Evolutionary conservation across 2,329 filamentous ascomycete species (phyloP).

Genomic region (Hortaea sp.): DNA sequence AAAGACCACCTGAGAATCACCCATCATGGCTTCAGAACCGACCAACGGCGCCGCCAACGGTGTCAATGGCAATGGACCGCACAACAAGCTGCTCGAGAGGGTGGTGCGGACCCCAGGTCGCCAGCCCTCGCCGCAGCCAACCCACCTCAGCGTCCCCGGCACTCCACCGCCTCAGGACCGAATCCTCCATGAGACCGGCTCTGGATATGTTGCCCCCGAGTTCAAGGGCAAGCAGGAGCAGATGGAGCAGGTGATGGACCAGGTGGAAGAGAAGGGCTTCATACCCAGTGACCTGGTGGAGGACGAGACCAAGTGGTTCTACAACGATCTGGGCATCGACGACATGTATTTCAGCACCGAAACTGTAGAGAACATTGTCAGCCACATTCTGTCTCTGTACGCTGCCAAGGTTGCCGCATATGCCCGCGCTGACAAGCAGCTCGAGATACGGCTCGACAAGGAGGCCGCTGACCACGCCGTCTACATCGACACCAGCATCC

Average conservation of each 20-base stretch:
- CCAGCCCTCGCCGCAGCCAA: constrained; percentile 77
- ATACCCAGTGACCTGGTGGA: constrained; percentile 77
- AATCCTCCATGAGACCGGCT: constrained; percentile 75
- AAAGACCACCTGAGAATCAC: neutral
- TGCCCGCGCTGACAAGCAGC: constrained; percentile 81
- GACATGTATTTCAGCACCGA: constrained; percentile 97
- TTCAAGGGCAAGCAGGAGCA: constrained; percentile 90
- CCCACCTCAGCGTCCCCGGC: constrained; percentile 66
- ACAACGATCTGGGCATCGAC: constrained; percentile 93
- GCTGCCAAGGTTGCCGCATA: constrained; percentile 93
- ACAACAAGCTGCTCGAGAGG: constrained; percentile 50
- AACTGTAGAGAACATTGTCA: constrained; percentile 74
- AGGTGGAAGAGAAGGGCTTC: constrained; percentile 70
- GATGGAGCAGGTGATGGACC: constrained; percentile 79
- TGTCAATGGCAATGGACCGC: constrained; percentile 12
- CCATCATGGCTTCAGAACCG: constrained; percentile 2
- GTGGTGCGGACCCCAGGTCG: constrained; percentile 46
- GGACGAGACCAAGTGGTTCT: constrained; percentile 89
- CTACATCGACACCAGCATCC: constrained; percentile 95
- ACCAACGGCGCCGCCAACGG: constrained; percentile 6
- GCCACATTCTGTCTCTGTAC: constrained; percentile 91
- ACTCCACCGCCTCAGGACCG: constrained; percentile 38
- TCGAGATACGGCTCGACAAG: constrained; percentile 93
- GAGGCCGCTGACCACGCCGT: constrained; percentile 91
- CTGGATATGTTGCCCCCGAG: constrained; percentile 88